Percentiles rank a stretch among this genome's conserved stretches.
Evolutionary conservation across 257 asterid genomes (phyloP).

Genomic region (Fraxinus americana): DNA sequence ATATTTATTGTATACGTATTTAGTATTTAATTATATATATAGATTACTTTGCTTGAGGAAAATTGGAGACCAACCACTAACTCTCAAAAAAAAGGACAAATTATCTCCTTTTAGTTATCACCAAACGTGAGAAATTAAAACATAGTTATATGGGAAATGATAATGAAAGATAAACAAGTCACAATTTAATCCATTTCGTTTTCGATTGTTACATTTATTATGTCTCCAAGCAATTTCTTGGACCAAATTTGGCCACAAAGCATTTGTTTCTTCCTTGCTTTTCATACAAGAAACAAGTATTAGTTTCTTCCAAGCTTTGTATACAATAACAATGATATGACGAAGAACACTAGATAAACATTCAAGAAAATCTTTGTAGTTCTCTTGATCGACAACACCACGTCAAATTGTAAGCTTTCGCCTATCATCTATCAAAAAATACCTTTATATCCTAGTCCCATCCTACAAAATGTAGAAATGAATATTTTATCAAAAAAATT

Average conservation of each 20-base stretch:
- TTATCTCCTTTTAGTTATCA: too few species aligned
- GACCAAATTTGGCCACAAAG: constrained; percentile 20
- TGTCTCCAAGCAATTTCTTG: background rate
- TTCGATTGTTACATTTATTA: background rate
- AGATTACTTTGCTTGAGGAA: too few species aligned
- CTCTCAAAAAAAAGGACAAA: background rate
- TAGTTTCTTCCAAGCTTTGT: too few species aligned
- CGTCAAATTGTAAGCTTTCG: background rate
- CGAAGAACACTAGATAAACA: background rate
- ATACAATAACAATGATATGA: background rate
- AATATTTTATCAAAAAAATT: background rate
- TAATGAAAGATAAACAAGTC: background rate
- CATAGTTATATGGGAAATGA: background rate
- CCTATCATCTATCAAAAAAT: too few species aligned
- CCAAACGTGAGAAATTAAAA: too few species aligned
- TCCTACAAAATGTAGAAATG: background rate
- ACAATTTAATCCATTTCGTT: background rate
- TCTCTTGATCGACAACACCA: background rate
- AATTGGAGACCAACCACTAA: too few species aligned
- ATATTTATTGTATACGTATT: too few species aligned
- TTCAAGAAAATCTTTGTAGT: background rate
- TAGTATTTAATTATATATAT: too few species aligned
- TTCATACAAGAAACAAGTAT: background rate
- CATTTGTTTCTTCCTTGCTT: constrained; percentile 29
- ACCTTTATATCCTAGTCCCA: too few species aligned